Conservation (phyloP, 768 basidiomycete species). For the Trametes sanguinea region DNA sequence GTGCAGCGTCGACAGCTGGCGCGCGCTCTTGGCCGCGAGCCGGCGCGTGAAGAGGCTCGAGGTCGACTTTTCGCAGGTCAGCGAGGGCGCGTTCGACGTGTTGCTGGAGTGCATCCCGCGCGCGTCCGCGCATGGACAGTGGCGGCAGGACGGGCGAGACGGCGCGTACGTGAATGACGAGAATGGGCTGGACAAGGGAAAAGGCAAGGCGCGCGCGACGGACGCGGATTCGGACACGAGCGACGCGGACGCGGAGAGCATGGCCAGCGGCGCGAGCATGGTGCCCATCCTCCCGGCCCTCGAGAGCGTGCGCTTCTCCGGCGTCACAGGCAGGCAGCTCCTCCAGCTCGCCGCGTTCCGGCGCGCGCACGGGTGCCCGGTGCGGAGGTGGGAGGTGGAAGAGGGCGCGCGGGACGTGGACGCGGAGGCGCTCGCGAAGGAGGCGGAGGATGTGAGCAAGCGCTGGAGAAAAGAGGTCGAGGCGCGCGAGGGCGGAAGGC, state of each 20-base stretch:
- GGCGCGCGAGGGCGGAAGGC: not conserved
- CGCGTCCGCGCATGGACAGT: not conserved
- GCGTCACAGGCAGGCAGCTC: conserved; percentile 19
- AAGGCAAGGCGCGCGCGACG: conserved; percentile 7
- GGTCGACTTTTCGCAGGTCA: conserved; percentile 44
- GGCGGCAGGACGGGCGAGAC: no score
- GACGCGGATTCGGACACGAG: not conserved
- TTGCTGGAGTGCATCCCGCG: conserved; percentile 9
- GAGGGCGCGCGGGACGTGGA: conserved; percentile 25
- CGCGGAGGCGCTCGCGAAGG: conserved; percentile 17
- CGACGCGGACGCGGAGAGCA: not conserved
- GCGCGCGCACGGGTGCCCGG: conserved; percentile 14
- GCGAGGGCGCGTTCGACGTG: conserved; percentile 23
- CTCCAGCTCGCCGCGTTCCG: conserved; percentile 19
- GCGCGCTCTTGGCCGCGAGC: conserved; percentile 33
- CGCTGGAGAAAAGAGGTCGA: conserved; percentile 11
- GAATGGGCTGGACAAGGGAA: not conserved
- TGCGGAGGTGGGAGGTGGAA: conserved; percentile 25
- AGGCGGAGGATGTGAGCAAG: conserved; percentile 1
- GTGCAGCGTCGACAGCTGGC: conserved; percentile 29
- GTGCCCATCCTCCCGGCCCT: conserved; percentile 25
- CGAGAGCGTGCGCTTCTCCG: conserved; percentile 21
- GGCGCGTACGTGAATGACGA: no score
- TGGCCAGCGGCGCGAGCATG: not conserved
- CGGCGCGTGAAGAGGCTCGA: conserved; percentile 42